Conservation (phyloP, 495 filamentous ascomycete species). For the Hypoxylon rickii region DNA sequence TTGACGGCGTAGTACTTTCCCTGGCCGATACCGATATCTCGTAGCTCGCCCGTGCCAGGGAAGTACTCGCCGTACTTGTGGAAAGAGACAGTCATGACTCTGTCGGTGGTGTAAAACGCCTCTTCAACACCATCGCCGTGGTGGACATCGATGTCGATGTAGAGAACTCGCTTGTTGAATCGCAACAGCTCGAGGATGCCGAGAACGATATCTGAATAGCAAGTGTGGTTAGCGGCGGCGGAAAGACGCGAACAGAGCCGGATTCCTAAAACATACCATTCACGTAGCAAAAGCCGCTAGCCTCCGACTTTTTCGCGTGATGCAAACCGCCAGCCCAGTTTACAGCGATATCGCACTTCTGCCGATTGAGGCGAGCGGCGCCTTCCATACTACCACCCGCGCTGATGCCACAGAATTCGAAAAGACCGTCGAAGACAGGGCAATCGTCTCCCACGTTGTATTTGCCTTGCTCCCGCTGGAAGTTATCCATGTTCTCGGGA, state of each 20-base stretch:
- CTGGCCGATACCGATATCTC: slow-evolving; percentile 89
- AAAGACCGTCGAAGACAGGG: slow-evolving; percentile 95
- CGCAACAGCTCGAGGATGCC: slow-evolving; percentile 95
- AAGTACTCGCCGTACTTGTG: slow-evolving; percentile 99
- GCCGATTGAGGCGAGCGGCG: slow-evolving; percentile 85
- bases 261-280: slow-evolving; percentile 67
- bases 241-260: slow-evolving; percentile 2
- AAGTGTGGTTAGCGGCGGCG: background rate
- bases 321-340: slow-evolving; percentile 98
- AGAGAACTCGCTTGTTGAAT: slow-evolving; percentile 90
- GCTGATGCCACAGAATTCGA: slow-evolving; percentile 97
- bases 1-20: slow-evolving; percentile 97
- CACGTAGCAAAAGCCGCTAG: slow-evolving; percentile 97
- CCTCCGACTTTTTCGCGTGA: slow-evolving; percentile 96
- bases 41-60: slow-evolving; percentile 92
- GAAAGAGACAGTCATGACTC: slow-evolving; percentile 97
- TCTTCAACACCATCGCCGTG: slow-evolving; percentile 98
- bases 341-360: slow-evolving; percentile 95
- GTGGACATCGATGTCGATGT: slow-evolving; percentile 98
- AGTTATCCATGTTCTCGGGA: slow-evolving; percentile 97
- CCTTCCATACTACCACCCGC: slow-evolving; percentile 98
- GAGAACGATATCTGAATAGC: slow-evolving; percentile 81
- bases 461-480: slow-evolving; percentile 87
- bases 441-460: slow-evolving; percentile 99
- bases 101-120: slow-evolving; percentile 95